Evolutionary conservation across 2,329 filamentous ascomycete genomes (phyloP).

Genomic region (Botryosphaeria dothidea): DNA sequence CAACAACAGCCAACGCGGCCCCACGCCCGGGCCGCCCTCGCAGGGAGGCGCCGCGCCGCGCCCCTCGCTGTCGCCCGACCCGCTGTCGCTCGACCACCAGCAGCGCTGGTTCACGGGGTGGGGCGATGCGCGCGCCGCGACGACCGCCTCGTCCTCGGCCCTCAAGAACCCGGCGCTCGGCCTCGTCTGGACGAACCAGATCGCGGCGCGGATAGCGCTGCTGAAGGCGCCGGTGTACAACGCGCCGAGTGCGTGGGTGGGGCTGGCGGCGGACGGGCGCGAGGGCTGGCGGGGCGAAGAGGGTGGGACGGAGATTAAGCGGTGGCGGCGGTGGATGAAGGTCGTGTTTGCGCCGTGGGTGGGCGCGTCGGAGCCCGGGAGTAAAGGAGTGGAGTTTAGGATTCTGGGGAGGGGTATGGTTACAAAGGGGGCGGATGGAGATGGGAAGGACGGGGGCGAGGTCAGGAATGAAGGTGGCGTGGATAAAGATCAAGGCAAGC

Average conservation of each 20-base stretch:
- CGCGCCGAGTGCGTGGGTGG: constrained; percentile 37
- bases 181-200: constrained; percentile 87
- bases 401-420: constrained; percentile 64
- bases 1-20: constrained; percentile 25
- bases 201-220: constrained; percentile 78
- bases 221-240: constrained; percentile 65
- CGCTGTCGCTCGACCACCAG: constrained; percentile 80
- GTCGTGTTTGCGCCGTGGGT: constrained; percentile 87
- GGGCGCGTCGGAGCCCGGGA: constrained; percentile 46
- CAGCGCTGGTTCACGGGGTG: constrained; percentile 95
- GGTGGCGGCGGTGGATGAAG: constrained; percentile 77
- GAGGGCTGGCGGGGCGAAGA: constrained; percentile 43
- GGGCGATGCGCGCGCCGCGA: constrained; percentile 49
- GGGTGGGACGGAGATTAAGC: constrained; percentile 45
- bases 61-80: constrained; percentile 45
- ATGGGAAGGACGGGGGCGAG: background rate
- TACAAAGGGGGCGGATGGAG: background rate
- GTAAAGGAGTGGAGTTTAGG: constrained; percentile 68
- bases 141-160: constrained; percentile 24
- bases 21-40: background rate
- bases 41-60: constrained; percentile 27
- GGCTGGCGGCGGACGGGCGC: constrained; percentile 31
- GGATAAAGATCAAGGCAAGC: too few species aligned
- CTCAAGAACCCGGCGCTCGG: constrained; percentile 86
- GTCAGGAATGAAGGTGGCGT: background rate